phyloP scores from a whole-genome alignment of 192 early-diverging fungal genomes.

The Coemansia sp. region DNA sequence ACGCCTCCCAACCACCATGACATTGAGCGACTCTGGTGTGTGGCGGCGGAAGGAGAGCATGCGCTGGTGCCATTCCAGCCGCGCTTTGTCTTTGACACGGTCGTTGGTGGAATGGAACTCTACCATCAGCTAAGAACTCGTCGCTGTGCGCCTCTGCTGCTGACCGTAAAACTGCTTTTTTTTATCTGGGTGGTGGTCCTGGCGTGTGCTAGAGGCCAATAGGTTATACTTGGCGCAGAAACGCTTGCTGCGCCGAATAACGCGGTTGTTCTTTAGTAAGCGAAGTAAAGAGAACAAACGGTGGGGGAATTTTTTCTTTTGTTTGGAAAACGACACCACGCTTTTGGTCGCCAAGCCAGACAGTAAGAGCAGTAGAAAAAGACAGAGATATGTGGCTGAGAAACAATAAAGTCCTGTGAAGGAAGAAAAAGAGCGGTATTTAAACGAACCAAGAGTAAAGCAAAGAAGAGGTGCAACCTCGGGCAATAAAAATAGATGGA shows the following conservation, averaged over 20 bases:
- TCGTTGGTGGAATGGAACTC: not conserved
- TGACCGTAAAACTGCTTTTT: not conserved
- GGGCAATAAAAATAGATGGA: not conserved
- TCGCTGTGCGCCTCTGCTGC: not conserved
- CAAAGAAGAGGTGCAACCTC: not conserved
- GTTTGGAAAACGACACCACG: too few species aligned
- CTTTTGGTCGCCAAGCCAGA: too few species aligned
- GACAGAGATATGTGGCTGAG: not conserved
- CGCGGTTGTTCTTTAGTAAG: not conserved
- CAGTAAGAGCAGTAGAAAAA: too few species aligned
- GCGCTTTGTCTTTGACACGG: not conserved
- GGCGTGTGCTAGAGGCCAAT: too few species aligned
- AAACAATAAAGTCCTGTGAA: not conserved
- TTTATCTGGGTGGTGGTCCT: too few species aligned
- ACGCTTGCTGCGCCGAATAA: too few species aligned
- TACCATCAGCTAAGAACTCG: not conserved
- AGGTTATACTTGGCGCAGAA: too few species aligned
- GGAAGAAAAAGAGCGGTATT: not conserved
- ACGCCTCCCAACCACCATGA: constrained; percentile 40
- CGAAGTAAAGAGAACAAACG: not conserved
- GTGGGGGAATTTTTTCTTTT: not conserved
- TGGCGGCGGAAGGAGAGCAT: constrained; percentile 28
- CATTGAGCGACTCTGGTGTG: constrained; percentile 40
- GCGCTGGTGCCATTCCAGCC: constrained; percentile 13
- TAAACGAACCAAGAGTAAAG: not conserved